These are phyloP conservation scores for Candida sphagnicola DNA, from an alignment of 805 yeast species.

Conservation along the genomic window DNA sequence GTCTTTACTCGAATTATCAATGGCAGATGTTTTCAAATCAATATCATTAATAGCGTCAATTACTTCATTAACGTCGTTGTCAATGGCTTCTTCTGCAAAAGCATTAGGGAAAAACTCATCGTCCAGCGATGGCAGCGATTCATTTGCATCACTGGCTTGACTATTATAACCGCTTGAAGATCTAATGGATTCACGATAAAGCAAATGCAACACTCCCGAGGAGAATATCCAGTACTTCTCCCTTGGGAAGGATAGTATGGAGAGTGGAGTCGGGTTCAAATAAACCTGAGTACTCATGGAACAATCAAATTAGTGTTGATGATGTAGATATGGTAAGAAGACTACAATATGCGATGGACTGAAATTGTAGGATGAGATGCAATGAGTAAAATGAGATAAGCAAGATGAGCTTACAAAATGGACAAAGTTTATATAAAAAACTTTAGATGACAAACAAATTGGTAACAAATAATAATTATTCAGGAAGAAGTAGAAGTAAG, in stretches of 20 bases:
- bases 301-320: too few species aligned
- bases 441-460: too few species aligned
- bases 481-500: too few species aligned
- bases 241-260: slow-evolving; percentile 52
- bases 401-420: too few species aligned
- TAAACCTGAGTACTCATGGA: slow-evolving; percentile 49
- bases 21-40: slow-evolving; percentile 5
- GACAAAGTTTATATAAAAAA: too few species aligned
- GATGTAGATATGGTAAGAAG: too few species aligned
- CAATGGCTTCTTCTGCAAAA: slow-evolving; percentile 16
- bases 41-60: background rate
- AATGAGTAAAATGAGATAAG: too few species aligned
- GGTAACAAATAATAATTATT: too few species aligned
- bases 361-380: too few species aligned
- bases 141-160: slow-evolving; percentile 4
- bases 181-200: slow-evolving; percentile 32
- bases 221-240: slow-evolving; percentile 50
- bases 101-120: too few species aligned
- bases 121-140: slow-evolving; percentile 1
- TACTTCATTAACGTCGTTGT: slow-evolving; percentile 10
- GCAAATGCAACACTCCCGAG: slow-evolving; percentile 46
- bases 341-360: too few species aligned
- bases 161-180: slow-evolving; percentile 9
- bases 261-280: slow-evolving; percentile 41
- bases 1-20: slow-evolving; percentile 29